A percentile compares a stretch with the other conserved stretches of the same genome.
phyloP scores from a whole-genome alignment of 2,329 filamentous ascomycete genomes.

The Venturia nashicola region DNA sequence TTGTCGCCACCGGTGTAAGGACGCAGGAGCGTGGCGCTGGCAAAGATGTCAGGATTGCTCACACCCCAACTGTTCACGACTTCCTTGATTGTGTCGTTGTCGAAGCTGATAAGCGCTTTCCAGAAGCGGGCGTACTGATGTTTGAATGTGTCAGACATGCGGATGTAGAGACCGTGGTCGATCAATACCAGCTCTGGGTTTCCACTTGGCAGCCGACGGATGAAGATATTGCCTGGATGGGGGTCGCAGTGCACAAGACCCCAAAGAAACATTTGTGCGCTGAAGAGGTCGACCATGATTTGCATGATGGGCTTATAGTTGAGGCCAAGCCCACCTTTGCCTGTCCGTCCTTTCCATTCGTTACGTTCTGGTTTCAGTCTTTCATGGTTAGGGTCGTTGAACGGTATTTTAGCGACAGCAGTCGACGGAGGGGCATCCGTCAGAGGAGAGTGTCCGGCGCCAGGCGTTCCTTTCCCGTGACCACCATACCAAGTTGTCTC shows the following conservation, averaged over 20 bases:
- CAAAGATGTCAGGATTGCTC: conserved; percentile 79
- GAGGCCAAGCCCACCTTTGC: conserved; percentile 72
- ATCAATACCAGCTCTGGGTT: conserved; percentile 84
- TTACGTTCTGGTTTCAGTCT: conserved; percentile 68
- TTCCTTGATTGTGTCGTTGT: conserved; percentile 64
- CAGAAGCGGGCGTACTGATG: conserved; percentile 83
- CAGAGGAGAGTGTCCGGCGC: conserved; percentile 56
- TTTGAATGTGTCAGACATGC: conserved; percentile 73
- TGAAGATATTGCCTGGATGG: conserved; percentile 94
- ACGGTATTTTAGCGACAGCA: conserved; percentile 22
- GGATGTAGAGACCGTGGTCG: conserved; percentile 92
- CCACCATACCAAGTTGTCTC: conserved; percentile 68
- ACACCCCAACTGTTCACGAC: conserved; percentile 79
- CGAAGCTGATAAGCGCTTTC: conserved; percentile 88
- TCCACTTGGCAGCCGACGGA: conserved; percentile 73
- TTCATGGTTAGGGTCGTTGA: conserved; percentile 34
- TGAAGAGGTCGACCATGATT: conserved; percentile 92
- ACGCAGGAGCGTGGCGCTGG: conserved; percentile 75
- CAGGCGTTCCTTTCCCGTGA: conserved; percentile 62
- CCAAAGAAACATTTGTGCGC: conserved; percentile 97
- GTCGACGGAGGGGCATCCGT: conserved; percentile 30
- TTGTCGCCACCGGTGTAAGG: conserved; percentile 80
- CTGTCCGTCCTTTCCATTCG: conserved; percentile 60
- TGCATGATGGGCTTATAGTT: conserved; percentile 81
- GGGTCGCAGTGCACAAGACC: conserved; percentile 93